These are phyloP conservation scores for Podila verticillata DNA, from an alignment of 192 early-diverging fungal species.

Conservation along the genomic window DNA sequence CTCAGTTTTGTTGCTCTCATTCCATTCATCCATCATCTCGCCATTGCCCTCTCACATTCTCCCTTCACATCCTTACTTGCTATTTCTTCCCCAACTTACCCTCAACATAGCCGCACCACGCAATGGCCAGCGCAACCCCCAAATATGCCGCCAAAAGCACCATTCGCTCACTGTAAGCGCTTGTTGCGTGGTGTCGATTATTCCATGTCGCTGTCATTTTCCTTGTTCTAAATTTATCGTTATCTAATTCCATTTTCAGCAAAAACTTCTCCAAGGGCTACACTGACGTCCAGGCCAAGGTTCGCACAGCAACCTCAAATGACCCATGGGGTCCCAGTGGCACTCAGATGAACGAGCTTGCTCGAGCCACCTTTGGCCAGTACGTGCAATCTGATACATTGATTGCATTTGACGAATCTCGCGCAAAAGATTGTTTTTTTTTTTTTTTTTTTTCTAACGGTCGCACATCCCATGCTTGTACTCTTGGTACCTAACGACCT, in stretches of 20 bases:
- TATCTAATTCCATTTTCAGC: constrained; percentile 37
- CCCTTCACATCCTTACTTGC: constrained; percentile 3
- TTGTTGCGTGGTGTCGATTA: no score
- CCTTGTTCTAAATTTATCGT: neutral
- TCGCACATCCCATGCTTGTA: neutral
- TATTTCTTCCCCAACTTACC: neutral
- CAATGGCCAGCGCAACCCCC: constrained; percentile 39
- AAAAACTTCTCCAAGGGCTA: constrained; percentile 95
- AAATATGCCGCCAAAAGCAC: constrained; percentile 57
- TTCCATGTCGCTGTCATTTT: neutral
- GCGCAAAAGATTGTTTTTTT: no score
- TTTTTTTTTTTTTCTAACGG: neutral
- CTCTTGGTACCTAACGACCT: neutral
- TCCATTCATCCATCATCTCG: neutral
- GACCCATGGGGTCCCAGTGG: constrained; percentile 81
- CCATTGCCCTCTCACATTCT: neutral
- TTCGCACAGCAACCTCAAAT: constrained; percentile 83
- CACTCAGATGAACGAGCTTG: constrained; percentile 85
- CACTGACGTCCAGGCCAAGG: constrained; percentile 92
- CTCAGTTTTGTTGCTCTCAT: no score
- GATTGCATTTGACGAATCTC: no score
- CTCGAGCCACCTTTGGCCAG: constrained; percentile 85
- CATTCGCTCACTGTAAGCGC: constrained; percentile 56
- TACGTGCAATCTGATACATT: constrained; percentile 56
- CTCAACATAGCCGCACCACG: neutral